Percentiles rank a stretch among this genome's conserved stretches.
These are phyloP conservation scores for Polyporus tsugae DNA, from an alignment of 1,284 basidiomycete species.

Conservation along the genomic window DNA sequence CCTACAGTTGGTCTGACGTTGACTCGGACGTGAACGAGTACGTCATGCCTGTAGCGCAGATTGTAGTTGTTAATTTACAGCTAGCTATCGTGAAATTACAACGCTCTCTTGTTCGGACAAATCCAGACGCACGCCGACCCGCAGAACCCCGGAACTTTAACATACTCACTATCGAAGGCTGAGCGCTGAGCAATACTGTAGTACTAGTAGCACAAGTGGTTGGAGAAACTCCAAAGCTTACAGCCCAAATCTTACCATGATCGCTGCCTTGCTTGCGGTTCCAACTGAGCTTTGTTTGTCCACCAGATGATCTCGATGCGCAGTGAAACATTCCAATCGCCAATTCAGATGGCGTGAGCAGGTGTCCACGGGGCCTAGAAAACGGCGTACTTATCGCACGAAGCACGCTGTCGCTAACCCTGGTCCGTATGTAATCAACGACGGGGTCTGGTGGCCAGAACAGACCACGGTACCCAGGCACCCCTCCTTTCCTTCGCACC, in stretches of 20 bases:
- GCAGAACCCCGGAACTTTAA: background rate
- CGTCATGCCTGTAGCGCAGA: conserved; percentile 12
- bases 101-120: background rate
- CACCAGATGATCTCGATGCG: conserved; percentile 6
- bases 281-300: conserved; percentile 4
- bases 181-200: no score
- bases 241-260: background rate
- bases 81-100: conserved; percentile 16
- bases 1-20: background rate
- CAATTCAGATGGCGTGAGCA: conserved; percentile 23
- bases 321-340: conserved; percentile 1
- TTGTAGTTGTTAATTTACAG: conserved; percentile 23
- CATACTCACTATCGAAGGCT: background rate
- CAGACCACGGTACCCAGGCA: conserved; percentile 29
- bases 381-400: conserved; percentile 18
- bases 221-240: background rate
- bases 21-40: background rate
- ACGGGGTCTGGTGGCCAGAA: conserved; percentile 7
- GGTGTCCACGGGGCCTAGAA: conserved; percentile 18
- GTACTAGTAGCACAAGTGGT: background rate
- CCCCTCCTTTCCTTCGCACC: conserved; percentile 21
- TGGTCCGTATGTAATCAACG: conserved; percentile 28
- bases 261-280: background rate
- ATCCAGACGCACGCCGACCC: background rate
- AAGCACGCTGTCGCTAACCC: conserved; percentile 25